Evolutionary conservation across 768 basidiomycete species (phyloP).

Genomic region (Mycena crocata): DNA sequence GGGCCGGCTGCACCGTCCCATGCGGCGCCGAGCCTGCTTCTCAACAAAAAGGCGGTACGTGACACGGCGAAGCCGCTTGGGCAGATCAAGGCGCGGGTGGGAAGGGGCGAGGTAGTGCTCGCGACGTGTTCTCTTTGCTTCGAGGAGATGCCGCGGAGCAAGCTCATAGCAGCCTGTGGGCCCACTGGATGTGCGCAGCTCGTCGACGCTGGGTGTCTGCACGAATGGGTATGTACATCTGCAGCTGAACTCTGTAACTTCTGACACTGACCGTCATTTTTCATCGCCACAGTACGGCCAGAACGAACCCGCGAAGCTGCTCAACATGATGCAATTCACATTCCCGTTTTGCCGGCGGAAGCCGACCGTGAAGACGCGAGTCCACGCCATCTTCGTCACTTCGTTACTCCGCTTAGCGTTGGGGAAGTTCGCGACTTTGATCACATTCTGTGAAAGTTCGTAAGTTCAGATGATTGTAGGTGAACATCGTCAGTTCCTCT

Average conservation of each 20-base stretch:
- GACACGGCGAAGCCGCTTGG: neutral
- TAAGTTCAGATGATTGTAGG: no score
- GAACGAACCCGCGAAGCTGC: constrained; percentile 40
- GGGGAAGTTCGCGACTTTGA: no score
- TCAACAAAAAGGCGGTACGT: constrained; percentile 12
- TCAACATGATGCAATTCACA: constrained; percentile 41
- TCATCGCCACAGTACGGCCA: constrained; percentile 37
- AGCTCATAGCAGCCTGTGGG: constrained; percentile 41
- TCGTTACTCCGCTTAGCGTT: no score
- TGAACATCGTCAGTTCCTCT: no score
- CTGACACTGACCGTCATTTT: neutral
- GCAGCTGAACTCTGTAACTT: neutral
- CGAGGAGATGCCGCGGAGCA: constrained; percentile 36
- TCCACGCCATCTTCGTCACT: no score
- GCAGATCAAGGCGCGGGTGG: constrained; percentile 35
- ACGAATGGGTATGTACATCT: constrained; percentile 36
- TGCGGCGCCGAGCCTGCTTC: constrained; percentile 1
- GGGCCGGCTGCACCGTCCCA: constrained; percentile 5
- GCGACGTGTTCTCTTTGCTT: constrained; percentile 43
- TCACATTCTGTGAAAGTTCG: no score
- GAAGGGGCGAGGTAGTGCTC: constrained; percentile 37
- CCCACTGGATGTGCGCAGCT: constrained; percentile 39
- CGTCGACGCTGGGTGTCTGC: constrained; percentile 39
- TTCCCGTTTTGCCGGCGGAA: constrained; percentile 44
- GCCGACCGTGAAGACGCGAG: constrained; percentile 37